These are phyloP conservation scores for Blastocrithidia nonstop DNA, from an alignment of 208 protist species.

Conservation along the genomic window DNA sequence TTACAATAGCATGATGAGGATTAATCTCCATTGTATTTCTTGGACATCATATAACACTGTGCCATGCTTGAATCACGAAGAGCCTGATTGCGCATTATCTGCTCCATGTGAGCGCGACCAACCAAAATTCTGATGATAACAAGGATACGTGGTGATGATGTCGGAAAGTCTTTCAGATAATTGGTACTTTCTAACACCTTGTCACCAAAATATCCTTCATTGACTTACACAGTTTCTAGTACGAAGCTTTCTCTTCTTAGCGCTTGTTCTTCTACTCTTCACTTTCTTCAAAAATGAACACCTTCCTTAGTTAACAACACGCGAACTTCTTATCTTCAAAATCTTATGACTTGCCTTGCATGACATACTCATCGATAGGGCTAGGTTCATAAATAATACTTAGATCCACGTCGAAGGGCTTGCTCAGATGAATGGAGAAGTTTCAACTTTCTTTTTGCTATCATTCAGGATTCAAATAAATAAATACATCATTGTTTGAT, in stretches of 20 bases:
- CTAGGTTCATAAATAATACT: slow-evolving; percentile 95
- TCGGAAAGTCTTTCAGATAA: slow-evolving; percentile 90
- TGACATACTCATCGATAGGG: slow-evolving; percentile 98
- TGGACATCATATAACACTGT: slow-evolving; percentile 96
- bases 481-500: slow-evolving; percentile 94
- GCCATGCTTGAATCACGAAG: slow-evolving; percentile 93
- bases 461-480: slow-evolving; percentile 85
- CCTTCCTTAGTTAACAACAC: slow-evolving; percentile 99
- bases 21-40: slow-evolving; percentile 99
- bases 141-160: slow-evolving; percentile 94
- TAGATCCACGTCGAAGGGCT: slow-evolving; percentile 65
- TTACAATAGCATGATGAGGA: slow-evolving; percentile 93
- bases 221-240: slow-evolving; percentile 90
- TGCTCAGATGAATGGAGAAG: slow-evolving; percentile 80
- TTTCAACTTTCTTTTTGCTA: slow-evolving; percentile 45
- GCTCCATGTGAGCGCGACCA: slow-evolving; percentile 99
- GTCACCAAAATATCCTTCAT: slow-evolving; percentile 98
- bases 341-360: slow-evolving; percentile 85
- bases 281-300: slow-evolving; percentile 90
- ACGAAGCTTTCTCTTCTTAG: slow-evolving; percentile 90
- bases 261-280: slow-evolving; percentile 95
- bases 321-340: slow-evolving; percentile 94
- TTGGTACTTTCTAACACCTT: slow-evolving; percentile 98
- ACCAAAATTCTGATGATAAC: slow-evolving; percentile 97
- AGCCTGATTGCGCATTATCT: slow-evolving; percentile 99